These are phyloP conservation scores for Leptographium radiaticola DNA, from an alignment of 2,329 filamentous ascomycete species.

Conservation along the genomic window DNA sequence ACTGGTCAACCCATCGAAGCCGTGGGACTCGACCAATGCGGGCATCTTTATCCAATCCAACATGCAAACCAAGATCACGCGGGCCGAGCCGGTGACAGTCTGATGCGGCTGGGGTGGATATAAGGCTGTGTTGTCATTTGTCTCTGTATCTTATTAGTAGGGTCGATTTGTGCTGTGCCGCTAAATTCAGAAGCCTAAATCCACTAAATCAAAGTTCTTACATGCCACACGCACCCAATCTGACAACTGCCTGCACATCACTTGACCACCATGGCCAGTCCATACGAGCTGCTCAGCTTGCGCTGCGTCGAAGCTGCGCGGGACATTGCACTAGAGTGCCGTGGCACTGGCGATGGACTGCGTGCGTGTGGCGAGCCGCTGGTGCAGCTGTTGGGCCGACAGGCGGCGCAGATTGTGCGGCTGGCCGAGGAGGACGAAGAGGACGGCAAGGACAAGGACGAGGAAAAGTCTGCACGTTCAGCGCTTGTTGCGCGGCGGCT, in stretches of 20 bases:
- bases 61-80: constrained; percentile 16
- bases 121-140: too few relatives aligned
- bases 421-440: not conserved
- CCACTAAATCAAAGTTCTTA: not conserved
- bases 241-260: not conserved
- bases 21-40: constrained; percentile 15
- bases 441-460: not conserved
- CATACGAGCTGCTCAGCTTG: not conserved
- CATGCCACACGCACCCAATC: not conserved
- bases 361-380: constrained; percentile 12
- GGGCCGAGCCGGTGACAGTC: constrained; percentile 3
- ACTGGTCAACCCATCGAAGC: constrained; percentile 13
- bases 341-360: not conserved
- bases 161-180: not conserved
- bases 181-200: not conserved
- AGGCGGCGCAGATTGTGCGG: constrained; percentile 8
- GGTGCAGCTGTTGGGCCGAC: constrained; percentile 12
- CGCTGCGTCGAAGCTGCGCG: constrained; percentile 9
- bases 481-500: constrained; percentile 23
- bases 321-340: constrained; percentile 6
- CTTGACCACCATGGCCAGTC: not conserved
- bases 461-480: not conserved
- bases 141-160: not conserved
- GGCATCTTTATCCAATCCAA: constrained; percentile 18
- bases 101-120: not conserved